Base-by-base conservation (phyloP, 371 early-diverging fungal genomes). In the Mortierella sp. region DNA sequence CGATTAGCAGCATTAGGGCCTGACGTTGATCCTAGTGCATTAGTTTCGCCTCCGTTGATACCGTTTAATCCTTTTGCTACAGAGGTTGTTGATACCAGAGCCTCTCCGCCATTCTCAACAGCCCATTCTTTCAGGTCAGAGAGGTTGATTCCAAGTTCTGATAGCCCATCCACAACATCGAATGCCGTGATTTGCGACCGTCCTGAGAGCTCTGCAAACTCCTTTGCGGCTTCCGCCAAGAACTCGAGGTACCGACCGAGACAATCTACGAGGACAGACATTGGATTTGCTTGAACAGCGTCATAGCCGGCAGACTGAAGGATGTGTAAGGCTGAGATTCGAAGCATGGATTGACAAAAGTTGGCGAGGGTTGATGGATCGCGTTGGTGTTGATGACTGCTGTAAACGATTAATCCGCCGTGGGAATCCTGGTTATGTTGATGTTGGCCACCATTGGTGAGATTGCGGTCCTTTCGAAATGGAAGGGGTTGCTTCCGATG, bases 261-360 rank as follows among this genome's bases (percentile, higher is more conserved):
- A 73, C 83, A 81, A 39, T 81, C 83, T 11, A 54, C 70, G 32
- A 81, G 52, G 28, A 81, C 83, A 3, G 72, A 39, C 61, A 81
- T 66, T 26, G 83, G 63, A 30, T 73, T 81, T 40, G 68, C 58
- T 45, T 81, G 83, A 3, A 76, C 83, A 28, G 77, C 76, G 66
- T 81, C 83, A n/a, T 81, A 81, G 6, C 83, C 83, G 32, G 83
- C 72, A 20, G 83, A 65, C 57, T 81, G 83, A 1, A 81, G 63
- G 16, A 81, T 64, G 60, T 81, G 83, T 30, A 76, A 30, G 30
- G 70, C 52, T 12, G 83, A 81, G 73, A 81, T 76, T 20, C 77
- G 76, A 30, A 81, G 83, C 76, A 81, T 66, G 2, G 83, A 69
- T 54, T 81, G 77, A 67, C 73, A 81, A 76, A 76, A 81, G 61